Percentiles rank a stretch among this genome's conserved stretches.
These are phyloP conservation scores for Lophiotrema nucula DNA, from an alignment of 495 filamentous ascomycete species.

Conservation along the genomic window DNA sequence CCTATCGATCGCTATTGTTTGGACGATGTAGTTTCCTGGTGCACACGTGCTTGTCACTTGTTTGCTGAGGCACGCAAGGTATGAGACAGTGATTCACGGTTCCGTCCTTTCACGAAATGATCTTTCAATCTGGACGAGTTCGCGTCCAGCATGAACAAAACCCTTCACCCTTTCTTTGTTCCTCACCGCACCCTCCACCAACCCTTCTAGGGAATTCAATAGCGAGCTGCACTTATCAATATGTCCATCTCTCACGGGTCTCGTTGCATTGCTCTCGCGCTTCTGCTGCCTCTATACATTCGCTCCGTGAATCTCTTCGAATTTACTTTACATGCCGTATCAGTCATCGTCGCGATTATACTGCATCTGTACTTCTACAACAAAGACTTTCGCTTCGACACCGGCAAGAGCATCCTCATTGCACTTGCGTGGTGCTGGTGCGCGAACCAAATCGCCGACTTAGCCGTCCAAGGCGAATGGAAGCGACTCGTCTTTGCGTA, in stretches of 20 bases:
- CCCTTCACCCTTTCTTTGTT: no score
- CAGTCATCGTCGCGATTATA: not conserved
- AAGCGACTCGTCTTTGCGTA: not conserved
- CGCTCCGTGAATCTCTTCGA: not conserved
- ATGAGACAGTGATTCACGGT: no score
- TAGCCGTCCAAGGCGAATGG: slow-evolving; percentile 1
- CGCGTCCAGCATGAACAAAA: no score
- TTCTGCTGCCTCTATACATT: slow-evolving; percentile 11
- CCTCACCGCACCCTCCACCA: no score
- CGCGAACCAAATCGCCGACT: slow-evolving; percentile 2
- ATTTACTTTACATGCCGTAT: not conserved
- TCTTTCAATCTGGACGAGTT: no score
- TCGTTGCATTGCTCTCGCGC: not conserved
- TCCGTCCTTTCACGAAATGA: no score
- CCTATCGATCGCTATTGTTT: not conserved
- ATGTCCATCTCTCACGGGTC: not conserved
- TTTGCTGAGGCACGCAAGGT: no score
- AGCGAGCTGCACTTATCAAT: no score
- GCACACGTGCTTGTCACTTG: no score
- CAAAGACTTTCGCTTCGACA: not conserved
- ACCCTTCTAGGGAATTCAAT: no score
- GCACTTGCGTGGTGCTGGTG: not conserved
- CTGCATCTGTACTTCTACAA: not conserved
- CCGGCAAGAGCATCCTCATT: not conserved
- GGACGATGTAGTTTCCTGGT: no score